Base-by-base conservation (phyloP, 108 stramenopile genomes). In the Nitzschia inconspicua region DNA sequence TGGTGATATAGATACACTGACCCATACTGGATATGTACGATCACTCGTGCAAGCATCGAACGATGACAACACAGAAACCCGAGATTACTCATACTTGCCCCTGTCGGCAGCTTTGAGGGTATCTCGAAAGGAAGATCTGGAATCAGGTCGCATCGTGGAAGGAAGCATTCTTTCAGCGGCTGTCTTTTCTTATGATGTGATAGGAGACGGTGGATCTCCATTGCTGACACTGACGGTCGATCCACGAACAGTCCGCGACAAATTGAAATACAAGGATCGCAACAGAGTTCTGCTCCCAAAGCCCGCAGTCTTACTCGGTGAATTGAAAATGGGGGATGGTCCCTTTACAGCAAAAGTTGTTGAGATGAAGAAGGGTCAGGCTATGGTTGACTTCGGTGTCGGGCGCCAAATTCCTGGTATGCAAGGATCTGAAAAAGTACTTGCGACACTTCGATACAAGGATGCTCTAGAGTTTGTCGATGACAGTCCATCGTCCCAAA, bases 71-170 rank as follows among this genome's bases (percentile, higher is more conserved):
- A 44, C 13, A 24, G 60, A 61, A 32, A 18, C 23, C 4, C 47
- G 56, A 41, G 49, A 36, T 39, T 73, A 66, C 35, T 13, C 34
- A 29, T 62, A 78, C 30, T 65, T 73, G 36, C 85, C 85, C 30
- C 44, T 91, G 42, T 82, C 83, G 16, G 86, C 90, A 4, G 83
- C 84, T 11, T 48, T 91, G 18, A 80, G 90, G 16, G 82, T 91
- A 10, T 69, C 61, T 47, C 75, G 67, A 49, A 70, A 75, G 40
- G 70, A 75, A 27, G 83, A 81, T 63, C 61, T 75, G 1, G 80
- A 79, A 29, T 63, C 66, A n/a, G 80, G 72, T 36, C 54, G 60
- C 7, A 66, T 86, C 16, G 31, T 77, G 57, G 53, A 68, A 43
- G 86, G 86, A 24, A 82, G 73, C 23, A 78, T 84, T 30, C 65